Evolutionary conservation across 1,139 yeast genomes (phyloP), one percentile per base, ranked within the genome.

Genomic region (Geotrichum citri-aurantii): DNA sequence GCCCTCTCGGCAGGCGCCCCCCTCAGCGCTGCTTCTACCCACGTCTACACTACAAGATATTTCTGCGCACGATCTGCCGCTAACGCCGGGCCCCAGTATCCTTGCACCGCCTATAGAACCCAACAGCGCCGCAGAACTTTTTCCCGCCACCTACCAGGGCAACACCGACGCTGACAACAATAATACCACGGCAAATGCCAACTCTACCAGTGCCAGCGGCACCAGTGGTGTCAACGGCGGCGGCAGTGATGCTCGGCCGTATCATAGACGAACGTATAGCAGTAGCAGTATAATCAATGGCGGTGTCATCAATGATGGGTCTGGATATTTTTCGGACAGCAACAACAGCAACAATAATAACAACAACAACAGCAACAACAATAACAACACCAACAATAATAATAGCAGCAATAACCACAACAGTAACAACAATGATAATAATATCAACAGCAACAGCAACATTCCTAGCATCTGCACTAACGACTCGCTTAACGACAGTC

Each of bases 41-140:
- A 1, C 44, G 44, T 17, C 37, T 14, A 24, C 51, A 17, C 24
- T 23, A 11, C 50, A 27, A 11, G 47, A 48, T 10, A 26, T 21
- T 11, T 29, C 54, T 29, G n/a, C 47, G 14, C 46, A 33, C 5
- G 54, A 33, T 31, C 23, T 52, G 10, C 49, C 42, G 8, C 52
- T 48, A 12, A 54, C 57, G 1, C 62, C 62, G n/a, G 62, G 62
- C 21, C 62, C 62, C 21, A 60, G 62, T 48, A 60, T 60, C 29
- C 46, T 60, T 31, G 60, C 62, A 2, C 29, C 57, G 17, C 50
- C 56, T 19, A 26, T 27, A 17, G 50, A 47, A 23, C 7, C 44
- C 8, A 37, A 8, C 5, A 37, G 14, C 48, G 19, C 55, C 24
- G 8, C 55, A 48, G 14, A 55, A 23, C 11, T 48, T 21, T 37